phyloP scores from a whole-genome alignment of 2,329 filamentous ascomycete genomes.

The Paraconiothyrium sp. region DNA sequence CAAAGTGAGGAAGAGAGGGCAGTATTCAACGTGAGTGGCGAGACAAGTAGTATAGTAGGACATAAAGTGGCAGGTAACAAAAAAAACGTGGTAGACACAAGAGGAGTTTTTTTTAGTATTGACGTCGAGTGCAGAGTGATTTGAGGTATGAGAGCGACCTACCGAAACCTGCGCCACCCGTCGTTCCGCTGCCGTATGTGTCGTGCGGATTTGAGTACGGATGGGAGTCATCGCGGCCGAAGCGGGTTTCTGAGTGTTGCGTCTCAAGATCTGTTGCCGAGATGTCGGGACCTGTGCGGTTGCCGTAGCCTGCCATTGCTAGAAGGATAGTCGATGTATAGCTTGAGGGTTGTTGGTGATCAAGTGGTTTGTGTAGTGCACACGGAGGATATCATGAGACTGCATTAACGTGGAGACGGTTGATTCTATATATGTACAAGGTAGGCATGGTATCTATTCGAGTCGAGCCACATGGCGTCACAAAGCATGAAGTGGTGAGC shows the following conservation, averaged over 20 bases:
- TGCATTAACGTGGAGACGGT: background rate
- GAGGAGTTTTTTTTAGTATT: background rate
- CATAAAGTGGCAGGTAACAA: background rate
- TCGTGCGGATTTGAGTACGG: constrained; percentile 40
- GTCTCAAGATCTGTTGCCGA: constrained; percentile 26
- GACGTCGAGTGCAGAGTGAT: background rate
- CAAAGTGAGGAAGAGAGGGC: no score
- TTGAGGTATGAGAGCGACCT: background rate
- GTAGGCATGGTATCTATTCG: background rate
- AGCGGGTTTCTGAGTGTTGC: constrained; percentile 40
- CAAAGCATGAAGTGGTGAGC: constrained; percentile 24
- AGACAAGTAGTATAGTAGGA: background rate
- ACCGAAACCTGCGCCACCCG: constrained; percentile 45
- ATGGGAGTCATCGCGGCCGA: constrained; percentile 36
- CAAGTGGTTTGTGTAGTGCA: background rate
- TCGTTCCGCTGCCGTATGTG: constrained; percentile 44
- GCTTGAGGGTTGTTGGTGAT: no score
- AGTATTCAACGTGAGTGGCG: no score
- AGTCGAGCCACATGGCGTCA: constrained; percentile 44
- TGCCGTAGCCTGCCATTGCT: constrained; percentile 48
- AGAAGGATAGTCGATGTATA: no score
- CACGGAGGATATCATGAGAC: background rate
- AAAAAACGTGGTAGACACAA: background rate
- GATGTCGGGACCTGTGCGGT: constrained; percentile 41
- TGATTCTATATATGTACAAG: no score